Base-by-base conservation (phyloP, 2,329 filamentous ascomycete genomes). In the Uncinocarpus reesii region DNA sequence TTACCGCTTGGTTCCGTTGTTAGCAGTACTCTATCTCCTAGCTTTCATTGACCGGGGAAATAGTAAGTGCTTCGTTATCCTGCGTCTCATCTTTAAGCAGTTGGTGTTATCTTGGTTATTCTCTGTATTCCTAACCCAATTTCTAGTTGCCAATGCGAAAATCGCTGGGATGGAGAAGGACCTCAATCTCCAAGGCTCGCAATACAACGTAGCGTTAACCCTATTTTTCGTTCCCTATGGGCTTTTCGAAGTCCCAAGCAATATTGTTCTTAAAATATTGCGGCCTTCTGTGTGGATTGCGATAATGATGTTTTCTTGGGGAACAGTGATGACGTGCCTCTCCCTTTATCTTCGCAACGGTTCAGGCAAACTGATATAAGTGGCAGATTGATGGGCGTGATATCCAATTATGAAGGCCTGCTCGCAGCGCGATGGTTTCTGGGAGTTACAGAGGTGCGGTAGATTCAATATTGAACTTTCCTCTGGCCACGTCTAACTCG, bases 21-120 rank as follows among this genome's bases (percentile, higher is more conserved):
- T 68, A 20, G 64, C 68, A 24, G 48, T 68, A 21, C 55, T 69
- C 10, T 90, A 89, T 60, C 71, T 88, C 11, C 79, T 88, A 54
- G 83, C 80, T 54, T 89, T 88, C 60, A 67, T 89, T 7, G 84
- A 87, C 59, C 72, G 83, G 62, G 71, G 66, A 51, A 48, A 68
- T 15, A 52, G 47, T 52, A 28, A 45, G 50, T 46, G 2, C 10
- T 7, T 16, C 21, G 2, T 16, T n/a, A 15, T 16, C 8, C 42
- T 7, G 10, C 16, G 18, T 28, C 21, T 18, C 28, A n/a, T 35
- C 15, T 18, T 3, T 18, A 35, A 34, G 28, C 29, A 3, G 20
- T 11, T 35, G 29, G n/a, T n/a, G n/a, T n/a, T n/a, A n/a, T n/a
- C n/a, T n/a, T n/a, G n/a, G n/a, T n/a, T n/a, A n/a, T n/a, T n/a